Evolutionary conservation across 2,329 filamentous ascomycete genomes (phyloP).

Genomic region (Ophiostoma ips): DNA sequence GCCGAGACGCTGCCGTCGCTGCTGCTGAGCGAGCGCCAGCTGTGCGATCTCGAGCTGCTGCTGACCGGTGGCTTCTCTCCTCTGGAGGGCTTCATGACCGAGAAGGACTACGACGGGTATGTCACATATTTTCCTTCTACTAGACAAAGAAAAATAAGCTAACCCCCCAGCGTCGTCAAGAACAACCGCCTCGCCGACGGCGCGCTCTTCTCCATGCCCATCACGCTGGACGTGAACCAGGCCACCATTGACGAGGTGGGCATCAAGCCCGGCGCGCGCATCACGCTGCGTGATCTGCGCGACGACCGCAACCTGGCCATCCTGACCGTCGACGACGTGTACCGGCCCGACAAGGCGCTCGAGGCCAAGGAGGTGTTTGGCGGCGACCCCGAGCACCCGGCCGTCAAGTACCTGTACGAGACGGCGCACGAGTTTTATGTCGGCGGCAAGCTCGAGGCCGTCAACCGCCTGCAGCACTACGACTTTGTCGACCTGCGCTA

Average conservation of each 20-base stretch:
- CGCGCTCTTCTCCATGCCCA: conserved; percentile 90
- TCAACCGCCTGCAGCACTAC: conserved; percentile 94
- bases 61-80: conserved; percentile 97
- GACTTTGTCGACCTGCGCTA: conserved; percentile 96
- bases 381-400: conserved; percentile 79
- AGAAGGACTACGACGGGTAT: conserved; percentile 92
- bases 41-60: conserved; percentile 95
- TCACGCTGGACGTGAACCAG: conserved; percentile 76
- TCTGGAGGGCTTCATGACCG: conserved; percentile 93
- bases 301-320: conserved; percentile 95
- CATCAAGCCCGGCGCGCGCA: conserved; percentile 65
- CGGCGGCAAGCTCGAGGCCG: conserved; percentile 88
- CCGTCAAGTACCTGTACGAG: conserved; percentile 76
- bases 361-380: conserved; percentile 94
- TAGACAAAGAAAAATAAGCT: background rate
- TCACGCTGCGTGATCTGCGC: conserved; percentile 87
- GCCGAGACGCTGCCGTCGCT: conserved; percentile 78
- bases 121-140: no score
- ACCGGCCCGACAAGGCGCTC: conserved; percentile 77
- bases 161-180: conserved; percentile 57
- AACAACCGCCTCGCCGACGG: conserved; percentile 78
- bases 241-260: conserved; percentile 59
- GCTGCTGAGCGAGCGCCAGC: conserved; percentile 77
- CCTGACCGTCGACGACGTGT: conserved; percentile 88
- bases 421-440: conserved; percentile 80